phyloP scores from a whole-genome alignment of 2,329 filamentous ascomycete species.

The Ceratocystis albifundus region DNA sequence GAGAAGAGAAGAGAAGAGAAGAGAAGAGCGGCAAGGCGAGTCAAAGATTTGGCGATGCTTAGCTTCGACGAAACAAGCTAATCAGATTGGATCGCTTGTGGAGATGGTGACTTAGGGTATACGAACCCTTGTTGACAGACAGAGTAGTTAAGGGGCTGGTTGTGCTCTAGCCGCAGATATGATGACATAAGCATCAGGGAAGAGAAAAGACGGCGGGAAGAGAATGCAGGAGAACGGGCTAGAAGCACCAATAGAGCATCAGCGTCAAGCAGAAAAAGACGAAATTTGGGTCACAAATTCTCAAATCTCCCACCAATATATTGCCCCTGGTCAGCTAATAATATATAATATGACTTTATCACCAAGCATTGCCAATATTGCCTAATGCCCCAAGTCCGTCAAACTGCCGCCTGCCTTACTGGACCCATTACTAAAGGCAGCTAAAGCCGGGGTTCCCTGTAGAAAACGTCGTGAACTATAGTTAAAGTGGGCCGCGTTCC shows the following conservation, averaged over 20 bases:
- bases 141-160: too few species aligned
- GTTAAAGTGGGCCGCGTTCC: not conserved
- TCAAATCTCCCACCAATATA: not conserved
- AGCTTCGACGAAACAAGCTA: not conserved
- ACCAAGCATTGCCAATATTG: not conserved
- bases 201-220: not conserved
- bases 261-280: not conserved
- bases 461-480: slow-evolving; percentile 1
- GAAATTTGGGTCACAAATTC: not conserved
- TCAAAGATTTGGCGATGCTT: not conserved
- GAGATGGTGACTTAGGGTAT: not conserved
- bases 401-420: not conserved
- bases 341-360: not conserved
- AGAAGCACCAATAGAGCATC: not conserved
- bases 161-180: too few species aligned
- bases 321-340: not conserved
- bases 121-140: too few species aligned
- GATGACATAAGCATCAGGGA: not conserved
- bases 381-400: not conserved
- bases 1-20: not conserved
- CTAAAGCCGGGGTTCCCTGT: slow-evolving; percentile 5
- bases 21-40: not conserved
- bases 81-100: not conserved
- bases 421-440: not conserved
- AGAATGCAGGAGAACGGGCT: not conserved